Evolutionary conservation across 2,329 filamentous ascomycete species (phyloP).

Genomic region (Neonectria punicea): DNA sequence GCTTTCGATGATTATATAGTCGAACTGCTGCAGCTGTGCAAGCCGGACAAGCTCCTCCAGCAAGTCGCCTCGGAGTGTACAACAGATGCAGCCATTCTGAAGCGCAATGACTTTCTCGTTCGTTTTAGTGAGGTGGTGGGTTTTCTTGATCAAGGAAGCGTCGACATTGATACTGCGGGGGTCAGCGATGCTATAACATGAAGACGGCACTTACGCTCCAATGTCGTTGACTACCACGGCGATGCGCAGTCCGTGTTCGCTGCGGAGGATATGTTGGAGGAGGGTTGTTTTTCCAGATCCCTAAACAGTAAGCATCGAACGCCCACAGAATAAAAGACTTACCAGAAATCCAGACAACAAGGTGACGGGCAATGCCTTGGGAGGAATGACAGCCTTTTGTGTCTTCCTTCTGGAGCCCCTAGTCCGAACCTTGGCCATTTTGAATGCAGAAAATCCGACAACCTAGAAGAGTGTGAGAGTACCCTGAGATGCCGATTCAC

Average conservation of each 20-base stretch:
- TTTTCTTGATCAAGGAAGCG: slow-evolving; percentile 67
- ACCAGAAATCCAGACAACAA: slow-evolving; percentile 50
- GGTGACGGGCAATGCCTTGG: slow-evolving; percentile 47
- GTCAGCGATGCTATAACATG: background rate
- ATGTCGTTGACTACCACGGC: slow-evolving; percentile 82
- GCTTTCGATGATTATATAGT: slow-evolving; percentile 79
- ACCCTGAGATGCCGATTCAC: background rate
- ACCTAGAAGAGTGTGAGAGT: background rate
- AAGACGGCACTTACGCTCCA: slow-evolving; percentile 57
- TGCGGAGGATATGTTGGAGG: slow-evolving; percentile 73
- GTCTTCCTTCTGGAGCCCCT: slow-evolving; percentile 30
- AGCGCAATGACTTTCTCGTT: slow-evolving; percentile 74
- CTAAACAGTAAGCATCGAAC: slow-evolving; percentile 45
- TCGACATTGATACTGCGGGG: slow-evolving; percentile 69
- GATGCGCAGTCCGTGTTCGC: slow-evolving; percentile 74
- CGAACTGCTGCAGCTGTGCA: slow-evolving; percentile 69
- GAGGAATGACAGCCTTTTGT: slow-evolving; percentile 17
- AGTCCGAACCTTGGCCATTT: slow-evolving; percentile 32
- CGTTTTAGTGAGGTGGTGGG: slow-evolving; percentile 65
- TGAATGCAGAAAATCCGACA: background rate
- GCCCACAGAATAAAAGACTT: background rate
- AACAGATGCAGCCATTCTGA: slow-evolving; percentile 82
- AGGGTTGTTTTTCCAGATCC: slow-evolving; percentile 78
- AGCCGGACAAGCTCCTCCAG: slow-evolving; percentile 75
- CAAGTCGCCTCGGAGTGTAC: slow-evolving; percentile 76